Base-by-base conservation (phyloP, 768 basidiomycete species). In the Kwoniella newhampshirensis region DNA sequence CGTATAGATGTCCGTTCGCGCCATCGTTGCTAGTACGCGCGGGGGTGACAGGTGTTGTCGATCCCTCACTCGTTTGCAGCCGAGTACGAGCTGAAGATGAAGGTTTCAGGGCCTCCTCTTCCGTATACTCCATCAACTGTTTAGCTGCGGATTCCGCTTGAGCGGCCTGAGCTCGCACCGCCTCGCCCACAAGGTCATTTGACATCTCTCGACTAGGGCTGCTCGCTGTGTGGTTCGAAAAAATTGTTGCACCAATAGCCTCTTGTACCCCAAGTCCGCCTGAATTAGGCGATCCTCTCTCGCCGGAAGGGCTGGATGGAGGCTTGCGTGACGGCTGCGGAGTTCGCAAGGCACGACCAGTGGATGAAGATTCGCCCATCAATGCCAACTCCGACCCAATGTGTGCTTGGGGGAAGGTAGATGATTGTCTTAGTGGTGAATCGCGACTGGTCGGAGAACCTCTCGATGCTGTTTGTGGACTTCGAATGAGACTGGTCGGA, bases 61-160 rank as follows among this genome's bases (percentile, higher is more conserved):
- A 26, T 1, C 54, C 37, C 41, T 42, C 25, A 6, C 28, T 13
- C 12, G 28, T 47, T 11, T 35, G 50, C 0, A 35, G n/a, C 27
- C 21, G 13, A 17, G 25, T 21, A 20, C 36, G 26, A 11, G 36
- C 20, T 1, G 2, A 1, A 13, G 45, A 4, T 4, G 54, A 47
- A 40, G 46, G 40, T 26, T 57, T 39, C 3, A 20, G n/a, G 12
- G 30, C 27, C 28, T 53, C 54, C 30, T 69, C 67, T 12, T 85
- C 86, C 44, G 89, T 88, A 13, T 94, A 81, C 74, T 96, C 93
- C 36, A 94, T 74, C 25, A 97, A 77, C 46, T 89, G 83, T 72
- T 90, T 87, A 0, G 93, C 93, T 7, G 91, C 89, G 70, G 89
- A 91, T 73, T 92, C 89, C 0, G 93, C 93, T 72, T 96, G 93